Evolutionary conservation across 2,329 filamentous ascomycete species (phyloP), one percentile per base, ranked within the genome.

Genomic region (Ophiostoma ulmi): DNA sequence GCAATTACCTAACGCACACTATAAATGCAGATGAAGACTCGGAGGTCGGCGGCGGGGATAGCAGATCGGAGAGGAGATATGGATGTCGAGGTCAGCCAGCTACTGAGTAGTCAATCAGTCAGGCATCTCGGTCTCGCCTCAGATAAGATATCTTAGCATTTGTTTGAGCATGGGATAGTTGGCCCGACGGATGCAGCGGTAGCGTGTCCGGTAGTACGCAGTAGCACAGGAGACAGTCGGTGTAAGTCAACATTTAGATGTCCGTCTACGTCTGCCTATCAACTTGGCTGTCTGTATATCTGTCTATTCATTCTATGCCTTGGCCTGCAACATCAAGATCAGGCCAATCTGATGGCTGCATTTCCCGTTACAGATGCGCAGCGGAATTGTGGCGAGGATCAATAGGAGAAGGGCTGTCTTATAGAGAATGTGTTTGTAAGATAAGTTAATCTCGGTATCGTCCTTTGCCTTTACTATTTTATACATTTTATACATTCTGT

Each of bases 41-140:
- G 52, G 52, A 58, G n/a, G 52, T 58, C 52, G 52, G 52, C 22
- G 22, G 22, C 52, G 52, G 52, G n/a, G 52, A 58, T 58, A 26
- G 22, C n/a, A 31, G 26, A 26, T 22, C 17, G 44, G 20, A 48
- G 41, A 44, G 44, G 44, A 8, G 44, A 48, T n/a, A 44, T 17
- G 17, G 13, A n/a, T n/a, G 17, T 7, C 44, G n/a, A 20, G 5
- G 44, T 20, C 17, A 48, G 44, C 44, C 44, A 48, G 44, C 17
- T 48, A n/a, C n/a, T n/a, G n/a, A n/a, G n/a, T n/a, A 7, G 17
- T 48, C 44, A 44, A 17, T 6, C 44, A 26, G 44, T 17, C 44
- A 48, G 44, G 38, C 38, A 48, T 58, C 52, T 58, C 52, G 52
- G 22, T 58, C 22, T 58, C 52, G 52, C n/a, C 52, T 31, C 10